Percentiles rank a stretch among this genome's conserved stretches.
phyloP scores from a whole-genome alignment of 331 rosid genomes.

The Arachis monticola region DNA sequence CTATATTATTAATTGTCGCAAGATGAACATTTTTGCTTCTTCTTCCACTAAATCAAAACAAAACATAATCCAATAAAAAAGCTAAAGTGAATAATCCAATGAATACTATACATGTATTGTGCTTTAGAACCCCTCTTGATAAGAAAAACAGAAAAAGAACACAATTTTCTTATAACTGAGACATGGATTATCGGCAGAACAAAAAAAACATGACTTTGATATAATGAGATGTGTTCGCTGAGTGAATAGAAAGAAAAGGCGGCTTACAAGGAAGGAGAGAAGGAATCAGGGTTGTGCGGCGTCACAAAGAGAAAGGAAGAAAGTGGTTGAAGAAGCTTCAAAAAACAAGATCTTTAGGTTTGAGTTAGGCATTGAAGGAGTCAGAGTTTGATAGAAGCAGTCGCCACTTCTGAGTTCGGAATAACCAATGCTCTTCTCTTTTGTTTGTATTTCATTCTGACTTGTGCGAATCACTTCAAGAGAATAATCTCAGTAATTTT shows the following conservation, averaged over 20 bases:
- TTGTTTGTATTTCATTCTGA: too few species aligned
- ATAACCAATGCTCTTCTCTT: not conserved
- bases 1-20: too few species aligned
- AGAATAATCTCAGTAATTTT: too few species aligned
- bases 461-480: too few species aligned
- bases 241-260: not conserved
- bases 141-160: not conserved
- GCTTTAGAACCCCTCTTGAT: not conserved
- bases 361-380: not conserved
- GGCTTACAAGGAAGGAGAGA: not conserved
- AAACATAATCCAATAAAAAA: too few species aligned
- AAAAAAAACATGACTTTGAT: not conserved
- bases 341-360: too few species aligned
- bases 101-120: not conserved
- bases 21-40: too few species aligned
- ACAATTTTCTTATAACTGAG: not conserved
- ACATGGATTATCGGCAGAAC: too few species aligned
- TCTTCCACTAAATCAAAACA: too few species aligned
- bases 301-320: not conserved
- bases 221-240: not conserved
- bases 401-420: not conserved
- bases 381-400: not conserved
- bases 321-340: not conserved
- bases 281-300: too few species aligned
- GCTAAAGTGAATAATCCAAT: not conserved